A percentile compares a stretch with the other conserved stretches of the same genome.
Evolutionary conservation across 2,329 filamentous ascomycete species (phyloP).

Genomic region (Tolypocladium pustulatum): DNA sequence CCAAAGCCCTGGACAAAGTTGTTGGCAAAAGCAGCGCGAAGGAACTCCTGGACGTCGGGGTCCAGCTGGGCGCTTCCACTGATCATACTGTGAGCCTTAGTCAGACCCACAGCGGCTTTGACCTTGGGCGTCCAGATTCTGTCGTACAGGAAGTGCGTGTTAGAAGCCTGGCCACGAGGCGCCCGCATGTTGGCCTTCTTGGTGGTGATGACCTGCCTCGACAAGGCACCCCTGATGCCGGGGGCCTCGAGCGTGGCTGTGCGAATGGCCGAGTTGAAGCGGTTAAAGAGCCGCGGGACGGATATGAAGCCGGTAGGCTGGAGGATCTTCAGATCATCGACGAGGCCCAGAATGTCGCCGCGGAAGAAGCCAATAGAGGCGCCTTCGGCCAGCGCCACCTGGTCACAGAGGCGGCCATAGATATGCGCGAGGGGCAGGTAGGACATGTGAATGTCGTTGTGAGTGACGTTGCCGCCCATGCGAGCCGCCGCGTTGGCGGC

Average conservation of each 20-base stretch:
- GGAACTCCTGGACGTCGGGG: conserved; percentile 76
- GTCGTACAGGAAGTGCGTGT: conserved; percentile 69
- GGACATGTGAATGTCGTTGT: conserved; percentile 59
- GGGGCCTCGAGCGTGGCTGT: conserved; percentile 66
- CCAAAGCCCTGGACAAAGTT: conserved; percentile 83
- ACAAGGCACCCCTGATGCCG: conserved; percentile 72
- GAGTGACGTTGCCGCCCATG: conserved; percentile 36
- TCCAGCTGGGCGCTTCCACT: conserved; percentile 88
- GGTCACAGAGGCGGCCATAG: conserved; percentile 77
- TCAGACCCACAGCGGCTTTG: conserved; percentile 68
- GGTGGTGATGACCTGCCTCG: conserved; percentile 64
- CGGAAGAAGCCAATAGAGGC: conserved; percentile 84
- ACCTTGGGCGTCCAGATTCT: conserved; percentile 89
- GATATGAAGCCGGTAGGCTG: conserved; percentile 76
- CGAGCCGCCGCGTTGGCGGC: conserved; percentile 57
- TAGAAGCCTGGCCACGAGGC: conserved; percentile 61
- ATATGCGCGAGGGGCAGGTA: conserved; percentile 95
- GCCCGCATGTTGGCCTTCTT: conserved; percentile 74
- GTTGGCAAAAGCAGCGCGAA: conserved; percentile 72
- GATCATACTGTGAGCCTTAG: conserved; percentile 62
- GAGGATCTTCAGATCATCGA: conserved; percentile 85
- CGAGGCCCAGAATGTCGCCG: conserved; percentile 73
- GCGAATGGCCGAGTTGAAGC: conserved; percentile 76
- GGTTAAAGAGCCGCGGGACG: conserved; percentile 85
- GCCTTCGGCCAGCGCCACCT: conserved; percentile 61